Evolutionary conservation across 108 stramenopile genomes (phyloP).

Genomic region (Pinguiococcus pyrenoidosus): DNA sequence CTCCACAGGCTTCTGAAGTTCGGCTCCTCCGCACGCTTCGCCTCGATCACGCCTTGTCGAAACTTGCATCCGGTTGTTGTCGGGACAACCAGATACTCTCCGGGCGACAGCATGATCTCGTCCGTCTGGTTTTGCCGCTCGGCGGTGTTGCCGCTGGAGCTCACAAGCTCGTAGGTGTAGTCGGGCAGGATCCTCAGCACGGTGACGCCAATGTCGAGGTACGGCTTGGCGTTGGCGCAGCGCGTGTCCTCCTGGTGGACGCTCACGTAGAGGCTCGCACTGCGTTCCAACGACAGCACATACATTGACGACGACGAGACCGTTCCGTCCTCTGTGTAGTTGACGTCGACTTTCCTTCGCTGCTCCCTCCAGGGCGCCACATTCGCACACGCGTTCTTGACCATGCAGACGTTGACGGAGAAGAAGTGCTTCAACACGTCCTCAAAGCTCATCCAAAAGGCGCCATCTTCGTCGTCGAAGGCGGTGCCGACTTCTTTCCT

Average conservation of each 20-base stretch:
- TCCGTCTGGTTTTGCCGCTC: conserved; percentile 14
- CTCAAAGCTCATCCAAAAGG: conserved; percentile 34
- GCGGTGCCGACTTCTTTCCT: background rate
- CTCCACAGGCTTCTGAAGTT: background rate
- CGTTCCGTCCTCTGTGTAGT: background rate
- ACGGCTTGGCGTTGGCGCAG: conserved; percentile 9
- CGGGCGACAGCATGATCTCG: conserved; percentile 9
- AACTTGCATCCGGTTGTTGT: conserved; percentile 12
- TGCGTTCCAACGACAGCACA: background rate
- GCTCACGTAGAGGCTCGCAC: background rate
- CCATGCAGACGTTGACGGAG: conserved; percentile 8
- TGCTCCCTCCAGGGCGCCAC: conserved; percentile 5
- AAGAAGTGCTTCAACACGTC: conserved; percentile 19
- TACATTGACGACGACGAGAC: conserved; percentile 6
- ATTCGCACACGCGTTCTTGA: background rate
- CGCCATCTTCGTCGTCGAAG: conserved; percentile 17
- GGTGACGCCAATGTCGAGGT: conserved; percentile 19
- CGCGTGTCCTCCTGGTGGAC: conserved; percentile 21
- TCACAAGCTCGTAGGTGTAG: conserved; percentile 12
- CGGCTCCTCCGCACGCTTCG: background rate
- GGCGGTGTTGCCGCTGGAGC: conserved; percentile 5
- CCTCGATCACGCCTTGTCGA: background rate
- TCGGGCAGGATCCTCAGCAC: conserved; percentile 2
- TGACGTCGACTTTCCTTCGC: conserved; percentile 6
- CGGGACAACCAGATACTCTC: conserved; percentile 14